Percentiles rank a stretch among this genome's conserved stretches.
Evolutionary conservation across 352 stramenopile genomes (phyloP).

Genomic region (Bremia lactucae): DNA sequence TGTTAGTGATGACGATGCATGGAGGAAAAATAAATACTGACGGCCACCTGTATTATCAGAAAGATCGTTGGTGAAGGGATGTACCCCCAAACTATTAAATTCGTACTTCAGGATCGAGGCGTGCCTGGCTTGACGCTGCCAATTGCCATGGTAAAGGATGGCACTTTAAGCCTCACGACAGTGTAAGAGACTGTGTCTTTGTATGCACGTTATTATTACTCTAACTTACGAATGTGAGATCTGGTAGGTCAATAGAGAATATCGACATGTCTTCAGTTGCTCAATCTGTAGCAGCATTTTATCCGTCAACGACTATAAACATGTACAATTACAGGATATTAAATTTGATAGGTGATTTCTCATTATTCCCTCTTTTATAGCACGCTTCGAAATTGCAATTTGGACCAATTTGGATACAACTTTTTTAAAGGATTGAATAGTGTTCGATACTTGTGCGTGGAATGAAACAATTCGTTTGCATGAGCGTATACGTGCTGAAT

Average conservation of each 20-base stretch:
- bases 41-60: not conserved
- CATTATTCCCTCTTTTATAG: constrained; percentile 6
- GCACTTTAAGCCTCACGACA: constrained; percentile 11
- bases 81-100: constrained; percentile 16
- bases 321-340: constrained; percentile 8
- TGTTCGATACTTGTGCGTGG: constrained; percentile 25
- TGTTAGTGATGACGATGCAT: constrained; percentile 7
- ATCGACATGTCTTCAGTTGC: constrained; percentile 26
- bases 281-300: constrained; percentile 14
- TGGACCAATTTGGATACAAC: constrained; percentile 23
- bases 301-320: constrained; percentile 17
- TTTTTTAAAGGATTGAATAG: constrained; percentile 24
- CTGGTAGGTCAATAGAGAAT: constrained; percentile 23
- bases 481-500: not conserved
- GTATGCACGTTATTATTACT: not conserved
- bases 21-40: not conserved
- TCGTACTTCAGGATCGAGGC: constrained; percentile 14
- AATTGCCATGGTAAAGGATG: constrained; percentile 9
- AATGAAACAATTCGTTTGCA: not conserved
- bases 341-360: not conserved
- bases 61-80: constrained; percentile 17
- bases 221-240: not conserved
- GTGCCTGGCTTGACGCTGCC: constrained; percentile 15
- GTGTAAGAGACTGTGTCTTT: constrained; percentile 10
- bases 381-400: constrained; percentile 32